Conservation (phyloP, 2,329 filamentous ascomycete species). For the Rutstroemia sp. region DNA sequence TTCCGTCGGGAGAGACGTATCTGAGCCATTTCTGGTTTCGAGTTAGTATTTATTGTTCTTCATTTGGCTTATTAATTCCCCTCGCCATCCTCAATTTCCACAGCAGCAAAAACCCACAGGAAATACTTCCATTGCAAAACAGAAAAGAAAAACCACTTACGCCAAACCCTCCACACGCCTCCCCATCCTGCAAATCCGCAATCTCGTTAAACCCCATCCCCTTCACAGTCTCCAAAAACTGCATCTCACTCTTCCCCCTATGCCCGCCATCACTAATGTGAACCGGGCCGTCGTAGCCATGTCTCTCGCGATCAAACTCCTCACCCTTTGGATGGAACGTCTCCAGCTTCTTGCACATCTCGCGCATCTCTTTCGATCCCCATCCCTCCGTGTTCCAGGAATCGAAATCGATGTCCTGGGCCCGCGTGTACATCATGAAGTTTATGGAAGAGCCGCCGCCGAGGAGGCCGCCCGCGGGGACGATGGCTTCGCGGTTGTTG, state of each 20-base stretch:
- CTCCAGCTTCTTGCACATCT: conserved; percentile 50
- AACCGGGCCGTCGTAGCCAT: conserved; percentile 49
- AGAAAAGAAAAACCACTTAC: conserved; percentile 15
- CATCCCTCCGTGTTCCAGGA: conserved; percentile 46
- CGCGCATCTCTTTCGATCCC: conserved; percentile 43
- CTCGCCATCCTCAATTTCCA: background rate
- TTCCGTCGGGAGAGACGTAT: conserved; percentile 44
- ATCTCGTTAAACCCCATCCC: conserved; percentile 44
- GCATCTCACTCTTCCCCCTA: conserved; percentile 35
- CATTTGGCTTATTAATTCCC: background rate
- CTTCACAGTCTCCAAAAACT: conserved; percentile 42
- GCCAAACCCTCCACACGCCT: conserved; percentile 31
- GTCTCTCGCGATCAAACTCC: conserved; percentile 29
- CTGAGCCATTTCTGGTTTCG: conserved; percentile 36
- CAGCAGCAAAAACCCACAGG: background rate
- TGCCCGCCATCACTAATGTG: conserved; percentile 46
- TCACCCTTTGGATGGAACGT: conserved; percentile 36
- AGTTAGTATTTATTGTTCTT: background rate
- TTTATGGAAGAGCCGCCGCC: conserved; percentile 58
- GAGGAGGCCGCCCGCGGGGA: conserved; percentile 41
- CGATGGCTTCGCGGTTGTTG: conserved; percentile 36
- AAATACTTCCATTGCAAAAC: background rate
- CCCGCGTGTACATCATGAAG: conserved; percentile 46
- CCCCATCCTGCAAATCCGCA: conserved; percentile 46
- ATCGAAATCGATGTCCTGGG: conserved; percentile 41